Conservation (phyloP, 2,329 filamentous ascomycete genomes). For the Cladophialophora bantiana region DNA sequence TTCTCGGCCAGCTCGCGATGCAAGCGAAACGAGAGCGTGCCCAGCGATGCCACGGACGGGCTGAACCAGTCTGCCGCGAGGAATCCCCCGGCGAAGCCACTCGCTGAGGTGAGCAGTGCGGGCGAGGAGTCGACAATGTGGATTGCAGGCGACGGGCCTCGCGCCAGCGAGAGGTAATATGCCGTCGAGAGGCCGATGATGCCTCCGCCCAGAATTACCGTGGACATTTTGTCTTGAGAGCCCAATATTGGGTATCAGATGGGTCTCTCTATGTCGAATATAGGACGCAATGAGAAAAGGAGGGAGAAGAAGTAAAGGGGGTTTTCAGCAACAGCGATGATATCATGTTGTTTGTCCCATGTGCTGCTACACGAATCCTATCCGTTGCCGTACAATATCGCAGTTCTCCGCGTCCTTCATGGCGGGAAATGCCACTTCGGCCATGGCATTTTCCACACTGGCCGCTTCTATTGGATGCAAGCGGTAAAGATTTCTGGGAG, state of each 20-base stretch:
- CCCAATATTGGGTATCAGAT: too few species aligned
- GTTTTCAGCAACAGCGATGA: too few species aligned
- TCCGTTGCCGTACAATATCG: too few species aligned
- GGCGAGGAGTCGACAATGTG: constrained; percentile 65
- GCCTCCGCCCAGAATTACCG: constrained; percentile 72
- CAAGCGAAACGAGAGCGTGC: constrained; percentile 71
- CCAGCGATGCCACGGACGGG: constrained; percentile 64
- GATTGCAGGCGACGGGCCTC: constrained; percentile 53
- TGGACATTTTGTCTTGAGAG: constrained; percentile 51
- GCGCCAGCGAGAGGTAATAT: constrained; percentile 69
- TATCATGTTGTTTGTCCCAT: too few species aligned
- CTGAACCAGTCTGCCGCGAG: constrained; percentile 76
- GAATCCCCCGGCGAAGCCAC: constrained; percentile 76
- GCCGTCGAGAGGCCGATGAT: constrained; percentile 74
- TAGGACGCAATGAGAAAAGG: neutral
- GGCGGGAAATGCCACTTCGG: too few species aligned
- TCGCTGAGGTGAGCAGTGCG: constrained; percentile 74
- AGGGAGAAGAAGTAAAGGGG: neutral
- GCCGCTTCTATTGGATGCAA: too few species aligned
- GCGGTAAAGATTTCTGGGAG: too few species aligned
- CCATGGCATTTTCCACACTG: too few species aligned
- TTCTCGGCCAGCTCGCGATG: constrained; percentile 69
- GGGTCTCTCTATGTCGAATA: neutral
- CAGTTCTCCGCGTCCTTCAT: too few species aligned
- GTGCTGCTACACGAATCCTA: too few species aligned